phyloP scores from a whole-genome alignment of 2,329 filamentous ascomycete genomes.

The Dactylellina parvicollis region DNA sequence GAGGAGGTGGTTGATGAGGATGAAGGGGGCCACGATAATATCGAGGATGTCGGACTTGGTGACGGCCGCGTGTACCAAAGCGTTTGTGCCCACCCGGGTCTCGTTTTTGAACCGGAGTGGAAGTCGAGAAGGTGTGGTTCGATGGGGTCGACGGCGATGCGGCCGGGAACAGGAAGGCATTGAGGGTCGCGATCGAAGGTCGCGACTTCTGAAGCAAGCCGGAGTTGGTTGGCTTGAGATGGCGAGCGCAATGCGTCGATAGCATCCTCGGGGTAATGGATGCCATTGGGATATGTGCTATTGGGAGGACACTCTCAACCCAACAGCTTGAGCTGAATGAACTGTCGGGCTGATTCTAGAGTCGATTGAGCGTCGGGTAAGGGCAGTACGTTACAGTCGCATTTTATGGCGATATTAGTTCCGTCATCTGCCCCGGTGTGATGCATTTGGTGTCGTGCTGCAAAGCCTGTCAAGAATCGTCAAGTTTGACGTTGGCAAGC shows the following conservation, averaged over 20 bases:
- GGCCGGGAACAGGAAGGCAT: constrained; percentile 37
- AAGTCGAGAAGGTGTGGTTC: constrained; percentile 36
- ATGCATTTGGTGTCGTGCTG: constrained; percentile 5
- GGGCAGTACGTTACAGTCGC: constrained; percentile 12
- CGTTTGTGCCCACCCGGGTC: constrained; percentile 62
- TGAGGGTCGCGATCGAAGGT: constrained; percentile 41
- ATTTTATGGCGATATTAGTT: constrained; percentile 14
- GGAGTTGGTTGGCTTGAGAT: constrained; percentile 19
- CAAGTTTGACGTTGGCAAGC: constrained; percentile 33
- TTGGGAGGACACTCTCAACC: constrained; percentile 10
- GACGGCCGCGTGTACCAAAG: constrained; percentile 65
- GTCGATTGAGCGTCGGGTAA: constrained; percentile 5
- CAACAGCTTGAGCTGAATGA: constrained; percentile 17
- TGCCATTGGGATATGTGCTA: constrained; percentile 23
- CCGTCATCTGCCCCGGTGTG: not conserved
- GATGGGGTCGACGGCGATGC: constrained; percentile 11
- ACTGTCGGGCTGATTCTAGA: not conserved
- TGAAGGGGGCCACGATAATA: constrained; percentile 94
- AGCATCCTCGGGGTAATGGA: constrained; percentile 31
- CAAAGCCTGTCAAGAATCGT: not conserved
- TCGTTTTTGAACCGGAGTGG: constrained; percentile 37
- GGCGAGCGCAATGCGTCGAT: constrained; percentile 33
- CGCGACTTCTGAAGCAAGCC: constrained; percentile 19
- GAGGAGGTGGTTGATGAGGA: constrained; percentile 86
- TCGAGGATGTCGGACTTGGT: constrained; percentile 92